These are phyloP conservation scores for Cystofilobasidium macerans DNA, from an alignment of 768 basidiomycete species.

Conservation along the genomic window DNA sequence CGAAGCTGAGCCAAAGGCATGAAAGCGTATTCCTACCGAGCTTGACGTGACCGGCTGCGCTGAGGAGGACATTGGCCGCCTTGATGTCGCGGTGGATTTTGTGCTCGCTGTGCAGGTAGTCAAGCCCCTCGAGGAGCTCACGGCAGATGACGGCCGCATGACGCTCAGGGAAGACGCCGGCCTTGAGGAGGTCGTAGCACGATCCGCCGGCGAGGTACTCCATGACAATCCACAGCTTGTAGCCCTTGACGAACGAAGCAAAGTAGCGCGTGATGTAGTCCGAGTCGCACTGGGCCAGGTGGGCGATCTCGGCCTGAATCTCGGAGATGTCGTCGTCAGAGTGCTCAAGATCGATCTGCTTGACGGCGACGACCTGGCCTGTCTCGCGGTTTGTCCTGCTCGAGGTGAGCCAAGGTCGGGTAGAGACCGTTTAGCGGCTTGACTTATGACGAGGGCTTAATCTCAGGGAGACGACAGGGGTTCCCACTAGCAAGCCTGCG, in stretches of 20 bases:
- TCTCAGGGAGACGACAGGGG: no score
- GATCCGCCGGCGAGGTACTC: conserved; percentile 98
- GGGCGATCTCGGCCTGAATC: conserved; percentile 97
- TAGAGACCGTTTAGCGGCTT: background rate
- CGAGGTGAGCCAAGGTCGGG: conserved; percentile 8
- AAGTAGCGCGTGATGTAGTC: conserved; percentile 95
- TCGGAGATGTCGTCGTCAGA: conserved; percentile 97
- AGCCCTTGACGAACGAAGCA: conserved; percentile 88
- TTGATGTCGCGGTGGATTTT: conserved; percentile 99
- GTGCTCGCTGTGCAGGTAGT: conserved; percentile 88
- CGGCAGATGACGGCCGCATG: conserved; percentile 93
- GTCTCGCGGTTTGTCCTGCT: conserved; percentile 75
- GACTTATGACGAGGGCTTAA: no score
- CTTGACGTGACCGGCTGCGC: conserved; percentile 84
- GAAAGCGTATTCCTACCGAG: conserved; percentile 42
- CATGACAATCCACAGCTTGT: conserved; percentile 99
- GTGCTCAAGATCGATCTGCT: conserved; percentile 96
- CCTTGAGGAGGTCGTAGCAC: conserved; percentile 87
- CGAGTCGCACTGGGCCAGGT: conserved; percentile 87
- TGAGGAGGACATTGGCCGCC: conserved; percentile 87
- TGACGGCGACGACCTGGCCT: conserved; percentile 90
- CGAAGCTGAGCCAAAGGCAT: no score
- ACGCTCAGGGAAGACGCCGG: conserved; percentile 76
- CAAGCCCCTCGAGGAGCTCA: conserved; percentile 81
- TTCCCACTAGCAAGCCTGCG: background rate